Base-by-base conservation (phyloP, 768 basidiomycete species). In the Rhodosporidiobolus odoratus region DNA sequence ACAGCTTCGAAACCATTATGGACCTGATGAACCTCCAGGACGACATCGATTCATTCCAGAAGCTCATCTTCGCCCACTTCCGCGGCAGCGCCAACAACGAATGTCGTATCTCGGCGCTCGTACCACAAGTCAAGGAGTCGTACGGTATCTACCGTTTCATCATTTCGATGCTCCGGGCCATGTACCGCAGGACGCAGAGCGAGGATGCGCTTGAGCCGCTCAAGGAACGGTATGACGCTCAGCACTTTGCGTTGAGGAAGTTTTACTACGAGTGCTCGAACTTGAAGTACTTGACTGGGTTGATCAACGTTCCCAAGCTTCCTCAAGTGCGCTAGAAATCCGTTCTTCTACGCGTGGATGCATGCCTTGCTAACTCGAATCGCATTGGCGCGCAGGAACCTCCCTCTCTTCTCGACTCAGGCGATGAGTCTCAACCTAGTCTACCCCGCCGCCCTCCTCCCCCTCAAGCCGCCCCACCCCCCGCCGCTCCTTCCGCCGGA, bases 201-300 rank as follows among this genome's bases (percentile, higher is more conserved):
- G 82, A 84, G 47, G 96, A 98, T 53, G 93, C 88, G 4, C 81
- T 99, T 72, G 91, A 93, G 77, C 94, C 93, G 3, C 82, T 99
- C 27, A 85, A 88, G 54, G 85, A 90, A 78, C 87, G 96, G 40
- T 99, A 89, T 81, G 87, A 86, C 68, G 85, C 90, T 32, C 96
- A 98, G 77, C 96, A 99, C 77, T 88, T 93, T 77, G 89, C 86
- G 73, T 84, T 99, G 16, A 88, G 96, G 72, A 92, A 95, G 79
- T 99, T 96, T 82, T 98, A 98, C 83, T 98, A 98, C 79, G 96
- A 99, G 79, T 99, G 96, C 79, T 96, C 93, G 16, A 98, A 98
- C 81, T 85, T 99, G 75, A 97, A 96, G 80, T 99, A 96, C 80
- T 82, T 99, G 62, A 99, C 96, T 16, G 91, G 94, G 54, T 84